Base-by-base conservation (phyloP, 352 stramenopile genomes). In the Pythium pectinolyticum region DNA sequence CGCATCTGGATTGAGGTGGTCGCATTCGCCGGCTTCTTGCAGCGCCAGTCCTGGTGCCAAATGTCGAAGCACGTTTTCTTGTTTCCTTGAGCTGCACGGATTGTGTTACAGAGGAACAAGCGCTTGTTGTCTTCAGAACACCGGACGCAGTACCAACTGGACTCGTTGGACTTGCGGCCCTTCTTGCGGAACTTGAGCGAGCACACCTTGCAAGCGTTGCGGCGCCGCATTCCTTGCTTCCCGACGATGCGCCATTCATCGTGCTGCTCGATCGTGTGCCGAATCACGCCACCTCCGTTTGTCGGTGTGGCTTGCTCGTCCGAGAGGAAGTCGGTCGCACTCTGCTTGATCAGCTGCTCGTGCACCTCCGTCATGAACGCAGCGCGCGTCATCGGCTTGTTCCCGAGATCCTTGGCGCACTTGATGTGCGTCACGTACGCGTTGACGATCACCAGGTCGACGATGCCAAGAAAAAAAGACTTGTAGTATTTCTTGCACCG, bases 301-400 rank as follows among this genome's bases (percentile, higher is more conserved):
- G 37, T 59, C 20, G 37, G 52, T 5, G 52, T 59, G 2, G 25
- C 2, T 12, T 50, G 52, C 32, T 37, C 32, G 15, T 49, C 27
- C 2, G 25, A 11, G 8, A 35, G 28, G 30, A 63, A 62, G 28
- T 63, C 54, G 3, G 2, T 48, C 5, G 35, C 32, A 2, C 25
- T 41, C 24, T 56, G 46, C 8, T 22, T 31, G 22, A 58, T 32
- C 1, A 69, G 47, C 24, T 62, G 54, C n/a, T 52, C 24, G 20
- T 69, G 54, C 20, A 61, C 30, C 62, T 51, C 25, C 1, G 20
- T 40, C 48, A 69, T 63, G 32, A 69, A 64, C 8, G 31, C 34
- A 3, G 28, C n/a, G 0, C 49, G 34, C 0, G 48, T 35, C 11
- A 60, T 41, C 27, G 54, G 34, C 28, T 9, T 48, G n/a, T 15